Evolutionary conservation across 1,284 basidiomycete species (phyloP).

Genomic region (Apiotrichum sp.): DNA sequence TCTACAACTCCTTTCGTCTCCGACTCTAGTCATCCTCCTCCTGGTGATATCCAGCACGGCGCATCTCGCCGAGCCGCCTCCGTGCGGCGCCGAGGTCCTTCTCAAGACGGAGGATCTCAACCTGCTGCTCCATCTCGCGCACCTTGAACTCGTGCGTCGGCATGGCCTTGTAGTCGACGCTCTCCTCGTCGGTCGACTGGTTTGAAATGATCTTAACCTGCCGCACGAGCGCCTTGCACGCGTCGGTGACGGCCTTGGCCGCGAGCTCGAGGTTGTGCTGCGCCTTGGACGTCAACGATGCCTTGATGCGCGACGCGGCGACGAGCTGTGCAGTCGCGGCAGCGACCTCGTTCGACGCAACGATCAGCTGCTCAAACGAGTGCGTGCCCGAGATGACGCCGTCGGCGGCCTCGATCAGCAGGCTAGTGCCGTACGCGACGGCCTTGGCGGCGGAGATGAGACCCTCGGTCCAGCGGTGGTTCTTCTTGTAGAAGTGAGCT

Average conservation of each 20-base stretch:
- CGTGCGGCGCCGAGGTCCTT: constrained; percentile 88
- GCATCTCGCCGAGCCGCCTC: constrained; percentile 78
- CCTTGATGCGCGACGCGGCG: constrained; percentile 96
- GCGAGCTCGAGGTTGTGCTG: constrained; percentile 94
- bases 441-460: constrained; percentile 96
- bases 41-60: constrained; percentile 66
- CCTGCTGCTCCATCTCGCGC: constrained; percentile 97
- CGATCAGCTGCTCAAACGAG: constrained; percentile 96
- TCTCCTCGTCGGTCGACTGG: constrained; percentile 69
- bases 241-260: constrained; percentile 95
- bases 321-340: constrained; percentile 96
- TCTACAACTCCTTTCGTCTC: too few relatives aligned
- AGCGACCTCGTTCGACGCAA: constrained; percentile 97
- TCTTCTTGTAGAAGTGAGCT: constrained; percentile 99
- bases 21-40: constrained; percentile 32
- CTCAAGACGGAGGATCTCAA: constrained; percentile 92
- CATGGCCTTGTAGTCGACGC: constrained; percentile 87
- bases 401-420: constrained; percentile 96
- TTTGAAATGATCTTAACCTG: constrained; percentile 95
- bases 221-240: constrained; percentile 93
- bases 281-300: constrained; percentile 96
- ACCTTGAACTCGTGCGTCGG: constrained; percentile 94
- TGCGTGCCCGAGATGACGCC: constrained; percentile 95
- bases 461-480: constrained; percentile 99
- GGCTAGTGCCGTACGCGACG: constrained; percentile 93